Evolutionary conservation across 1,284 basidiomycete genomes (phyloP).

Genomic region (Anthracocystis walkeri): DNA sequence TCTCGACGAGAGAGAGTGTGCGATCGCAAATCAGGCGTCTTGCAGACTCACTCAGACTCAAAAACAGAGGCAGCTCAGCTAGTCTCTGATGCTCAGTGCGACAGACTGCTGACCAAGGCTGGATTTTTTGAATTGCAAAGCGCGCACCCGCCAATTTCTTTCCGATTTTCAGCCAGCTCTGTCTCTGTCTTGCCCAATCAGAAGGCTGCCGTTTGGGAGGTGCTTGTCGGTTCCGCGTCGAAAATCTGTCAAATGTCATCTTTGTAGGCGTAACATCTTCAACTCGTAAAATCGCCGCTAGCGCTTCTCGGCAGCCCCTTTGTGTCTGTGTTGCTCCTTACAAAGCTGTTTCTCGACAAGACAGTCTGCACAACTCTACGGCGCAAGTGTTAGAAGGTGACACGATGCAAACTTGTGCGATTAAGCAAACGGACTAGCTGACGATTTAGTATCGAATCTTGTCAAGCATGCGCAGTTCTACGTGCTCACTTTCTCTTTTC

Average conservation of each 20-base stretch:
- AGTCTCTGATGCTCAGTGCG: conserved; percentile 7
- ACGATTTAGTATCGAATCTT: neutral
- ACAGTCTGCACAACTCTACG: too few species aligned
- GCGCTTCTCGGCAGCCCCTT: neutral
- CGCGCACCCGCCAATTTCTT: conserved; percentile 28
- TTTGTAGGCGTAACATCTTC: conserved; percentile 2
- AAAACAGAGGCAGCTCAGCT: conserved; percentile 10
- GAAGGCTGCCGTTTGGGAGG: conserved; percentile 27
- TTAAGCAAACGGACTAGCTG: neutral
- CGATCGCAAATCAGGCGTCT: conserved; percentile 14
- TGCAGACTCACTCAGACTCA: conserved; percentile 5
- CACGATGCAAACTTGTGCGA: too few species aligned
- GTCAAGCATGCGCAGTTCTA: conserved; percentile 4
- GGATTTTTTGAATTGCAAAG: conserved; percentile 1
- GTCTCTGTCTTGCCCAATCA: conserved; percentile 30
- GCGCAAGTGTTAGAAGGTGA: too few species aligned
- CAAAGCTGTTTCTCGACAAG: too few species aligned
- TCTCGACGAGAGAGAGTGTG: conserved; percentile 13
- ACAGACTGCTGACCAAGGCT: conserved; percentile 7
- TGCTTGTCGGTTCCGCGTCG: conserved; percentile 26
- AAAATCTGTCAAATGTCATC: neutral
- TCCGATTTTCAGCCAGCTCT: conserved; percentile 11
- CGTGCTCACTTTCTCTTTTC: neutral
- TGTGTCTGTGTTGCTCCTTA: too few species aligned
- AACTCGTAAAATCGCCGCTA: neutral